A percentile compares a stretch with the other conserved stretches of the same genome.
These are phyloP conservation scores for Ustilago sp. DNA, from an alignment of 1,284 basidiomycete genomes.

Conservation along the genomic window DNA sequence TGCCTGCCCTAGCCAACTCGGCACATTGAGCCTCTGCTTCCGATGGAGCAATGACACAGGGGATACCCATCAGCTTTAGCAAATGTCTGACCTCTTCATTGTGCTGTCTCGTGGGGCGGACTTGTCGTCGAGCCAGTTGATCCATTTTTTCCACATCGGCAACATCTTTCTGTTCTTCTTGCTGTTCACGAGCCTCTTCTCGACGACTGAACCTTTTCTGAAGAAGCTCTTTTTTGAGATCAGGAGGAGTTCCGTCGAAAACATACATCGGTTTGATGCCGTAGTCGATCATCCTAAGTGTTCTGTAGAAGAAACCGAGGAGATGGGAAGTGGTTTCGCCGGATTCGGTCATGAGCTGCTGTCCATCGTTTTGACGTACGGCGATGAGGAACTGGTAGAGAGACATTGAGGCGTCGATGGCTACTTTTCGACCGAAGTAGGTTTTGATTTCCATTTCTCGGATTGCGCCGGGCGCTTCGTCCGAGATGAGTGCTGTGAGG, in stretches of 20 bases:
- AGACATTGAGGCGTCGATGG: slow-evolving; percentile 82
- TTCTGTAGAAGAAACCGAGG: slow-evolving; percentile 96
- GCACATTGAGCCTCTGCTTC: slow-evolving; percentile 99
- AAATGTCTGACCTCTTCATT: slow-evolving; percentile 94
- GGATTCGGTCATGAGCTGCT: slow-evolving; percentile 93
- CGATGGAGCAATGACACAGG: slow-evolving; percentile 85
- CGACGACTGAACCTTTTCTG: slow-evolving; percentile 90
- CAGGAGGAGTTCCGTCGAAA: slow-evolving; percentile 98
- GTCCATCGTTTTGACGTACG: slow-evolving; percentile 93
- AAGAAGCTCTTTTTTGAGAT: slow-evolving; percentile 95
- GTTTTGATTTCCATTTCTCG: slow-evolving; percentile 95
- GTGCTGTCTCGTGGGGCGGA: slow-evolving; percentile 93
- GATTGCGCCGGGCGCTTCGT: slow-evolving; percentile 88
- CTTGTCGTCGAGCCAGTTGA: slow-evolving; percentile 87
- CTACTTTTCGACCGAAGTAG: slow-evolving; percentile 86
- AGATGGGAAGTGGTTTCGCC: slow-evolving; percentile 93
- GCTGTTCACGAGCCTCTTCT: slow-evolving; percentile 92
- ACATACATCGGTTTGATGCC: slow-evolving; percentile 98
- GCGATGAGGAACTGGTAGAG: slow-evolving; percentile 92
- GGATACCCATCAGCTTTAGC: slow-evolving; percentile 95
- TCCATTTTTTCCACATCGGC: slow-evolving; percentile 85
- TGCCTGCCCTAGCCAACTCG: slow-evolving; percentile 92
- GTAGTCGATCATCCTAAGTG: slow-evolving; percentile 90
- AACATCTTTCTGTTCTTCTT: slow-evolving; percentile 95
- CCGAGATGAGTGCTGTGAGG: slow-evolving; percentile 83